A percentile compares a stretch with the other conserved stretches of the same genome.
phyloP scores from a whole-genome alignment of 345 rosid genomes.

The Eutrema japonicum region DNA sequence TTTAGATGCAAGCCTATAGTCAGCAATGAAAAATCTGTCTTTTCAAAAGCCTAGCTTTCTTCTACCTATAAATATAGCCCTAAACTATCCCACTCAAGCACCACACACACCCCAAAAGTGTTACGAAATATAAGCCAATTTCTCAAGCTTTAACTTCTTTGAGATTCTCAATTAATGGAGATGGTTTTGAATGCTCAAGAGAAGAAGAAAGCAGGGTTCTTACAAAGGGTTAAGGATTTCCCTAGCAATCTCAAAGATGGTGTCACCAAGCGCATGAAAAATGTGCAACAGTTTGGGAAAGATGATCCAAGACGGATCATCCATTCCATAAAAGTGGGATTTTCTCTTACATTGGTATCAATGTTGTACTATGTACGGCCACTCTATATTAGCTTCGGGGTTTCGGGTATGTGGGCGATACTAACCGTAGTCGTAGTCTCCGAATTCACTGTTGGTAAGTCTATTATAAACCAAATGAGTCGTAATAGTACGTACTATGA shows the following conservation, averaged over 20 bases:
- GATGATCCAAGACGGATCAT: slow-evolving; percentile 74
- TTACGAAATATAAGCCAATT: slow-evolving; percentile 19
- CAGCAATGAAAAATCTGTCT: slow-evolving; percentile 50
- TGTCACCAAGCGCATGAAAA: slow-evolving; percentile 37
- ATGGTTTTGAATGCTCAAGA: slow-evolving; percentile 46
- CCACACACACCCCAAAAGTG: slow-evolving; percentile 20
- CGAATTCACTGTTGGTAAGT: slow-evolving; percentile 82
- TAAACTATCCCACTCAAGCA: slow-evolving; percentile 36
- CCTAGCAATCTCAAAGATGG: slow-evolving; percentile 40
- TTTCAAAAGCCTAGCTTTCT: slow-evolving; percentile 35
- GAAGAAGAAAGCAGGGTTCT: slow-evolving; percentile 40
- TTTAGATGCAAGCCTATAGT: slow-evolving; percentile 40
- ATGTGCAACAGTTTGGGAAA: slow-evolving; percentile 53
- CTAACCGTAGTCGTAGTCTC: slow-evolving; percentile 77
- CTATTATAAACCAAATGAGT: background rate
- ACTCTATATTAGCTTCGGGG: slow-evolving; percentile 67
- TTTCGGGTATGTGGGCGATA: slow-evolving; percentile 88
- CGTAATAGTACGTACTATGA: background rate
- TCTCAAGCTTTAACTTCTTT: slow-evolving; percentile 5
- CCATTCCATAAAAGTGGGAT: slow-evolving; percentile 81
- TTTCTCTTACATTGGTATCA: slow-evolving; percentile 78
- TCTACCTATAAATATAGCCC: slow-evolving; percentile 56
- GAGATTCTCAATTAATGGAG: slow-evolving; percentile 40
- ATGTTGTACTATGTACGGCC: slow-evolving; percentile 67
- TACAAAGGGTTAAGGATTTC: slow-evolving; percentile 41